Evolutionary conservation across 2,329 filamentous ascomycete species (phyloP).

Genomic region (Hymenoscyphus albidus): DNA sequence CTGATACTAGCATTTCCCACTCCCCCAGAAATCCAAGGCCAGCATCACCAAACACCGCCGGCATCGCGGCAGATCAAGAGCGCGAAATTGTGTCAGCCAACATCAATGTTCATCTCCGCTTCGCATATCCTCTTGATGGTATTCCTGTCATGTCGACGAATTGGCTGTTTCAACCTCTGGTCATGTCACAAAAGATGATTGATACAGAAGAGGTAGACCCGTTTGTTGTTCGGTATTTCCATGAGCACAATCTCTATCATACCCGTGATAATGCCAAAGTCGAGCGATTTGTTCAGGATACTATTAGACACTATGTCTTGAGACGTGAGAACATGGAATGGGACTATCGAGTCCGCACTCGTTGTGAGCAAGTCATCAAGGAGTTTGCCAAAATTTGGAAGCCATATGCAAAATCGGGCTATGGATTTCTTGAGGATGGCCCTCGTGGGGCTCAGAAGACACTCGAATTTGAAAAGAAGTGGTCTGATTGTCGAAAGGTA

Average conservation of each 20-base stretch:
- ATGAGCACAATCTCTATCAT: slow-evolving; percentile 10
- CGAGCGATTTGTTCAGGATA: slow-evolving; percentile 3
- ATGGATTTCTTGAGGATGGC: slow-evolving; percentile 7
- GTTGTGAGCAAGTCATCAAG: slow-evolving; percentile 4
- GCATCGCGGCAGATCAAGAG: neutral
- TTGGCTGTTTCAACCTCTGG: slow-evolving; percentile 3
- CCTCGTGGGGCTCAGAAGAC: neutral
- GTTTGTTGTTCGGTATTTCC: slow-evolving; percentile 11
- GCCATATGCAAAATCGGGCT: slow-evolving; percentile 3
- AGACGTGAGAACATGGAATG: neutral
- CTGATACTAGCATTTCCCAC: neutral
- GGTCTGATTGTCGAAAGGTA: slow-evolving; percentile 3
- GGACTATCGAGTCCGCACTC: neutral
- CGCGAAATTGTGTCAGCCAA: neutral
- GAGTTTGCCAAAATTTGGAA: slow-evolving; percentile 8
- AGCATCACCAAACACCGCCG: neutral
- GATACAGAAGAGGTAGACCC: slow-evolving; percentile 9
- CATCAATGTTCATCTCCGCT: slow-evolving; percentile 7
- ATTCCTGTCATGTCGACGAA: neutral
- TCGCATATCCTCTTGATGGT: slow-evolving; percentile 3
- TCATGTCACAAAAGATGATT: neutral
- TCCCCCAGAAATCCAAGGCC: neutral
- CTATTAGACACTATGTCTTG: slow-evolving; percentile 7
- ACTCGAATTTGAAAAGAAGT: slow-evolving; percentile 8
- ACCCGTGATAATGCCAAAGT: neutral